These are phyloP conservation scores for Mrakia hoshinonis DNA, from an alignment of 768 basidiomycete genomes.

Conservation along the genomic window DNA sequence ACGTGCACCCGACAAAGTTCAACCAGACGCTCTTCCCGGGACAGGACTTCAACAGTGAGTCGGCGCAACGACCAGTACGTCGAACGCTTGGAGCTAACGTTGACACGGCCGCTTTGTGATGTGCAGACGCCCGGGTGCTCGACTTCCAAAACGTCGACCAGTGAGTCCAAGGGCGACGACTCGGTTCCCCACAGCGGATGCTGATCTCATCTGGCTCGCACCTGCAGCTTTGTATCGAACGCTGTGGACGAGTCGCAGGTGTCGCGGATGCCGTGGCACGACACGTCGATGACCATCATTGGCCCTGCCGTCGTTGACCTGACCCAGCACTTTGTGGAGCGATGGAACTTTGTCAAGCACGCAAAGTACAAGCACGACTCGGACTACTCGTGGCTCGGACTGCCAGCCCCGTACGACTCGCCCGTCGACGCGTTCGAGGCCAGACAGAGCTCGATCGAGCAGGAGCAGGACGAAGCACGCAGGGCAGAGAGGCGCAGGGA, in stretches of 20 bases:
- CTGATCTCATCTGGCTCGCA: no score
- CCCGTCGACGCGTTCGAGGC: neutral
- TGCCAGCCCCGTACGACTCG: slow-evolving; percentile 33
- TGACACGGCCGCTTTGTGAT: no score
- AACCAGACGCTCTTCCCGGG: slow-evolving; percentile 77
- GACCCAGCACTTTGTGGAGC: slow-evolving; percentile 64
- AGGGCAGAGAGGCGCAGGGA: slow-evolving; percentile 32
- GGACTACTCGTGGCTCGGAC: slow-evolving; percentile 39
- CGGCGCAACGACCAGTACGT: no score
- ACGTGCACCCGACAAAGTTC: slow-evolving; percentile 84
- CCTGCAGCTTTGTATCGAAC: slow-evolving; percentile 55
- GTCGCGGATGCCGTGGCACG: slow-evolving; percentile 86
- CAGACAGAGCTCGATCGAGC: slow-evolving; percentile 25
- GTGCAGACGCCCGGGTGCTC: slow-evolving; percentile 54
- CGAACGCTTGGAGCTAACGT: neutral
- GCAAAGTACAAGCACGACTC: slow-evolving; percentile 49
- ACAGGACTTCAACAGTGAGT: slow-evolving; percentile 61
- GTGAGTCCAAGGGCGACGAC: slow-evolving; percentile 31
- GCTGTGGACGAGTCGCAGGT: slow-evolving; percentile 56
- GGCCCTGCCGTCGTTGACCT: slow-evolving; percentile 83
- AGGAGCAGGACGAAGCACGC: slow-evolving; percentile 34
- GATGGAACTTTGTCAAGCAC: slow-evolving; percentile 68
- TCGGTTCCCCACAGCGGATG: neutral
- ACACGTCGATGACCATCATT: slow-evolving; percentile 69
- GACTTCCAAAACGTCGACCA: slow-evolving; percentile 75